Evolutionary conservation across 106 monocot species (phyloP).

Genomic region (Phalaenopsis aphrodite): DNA sequence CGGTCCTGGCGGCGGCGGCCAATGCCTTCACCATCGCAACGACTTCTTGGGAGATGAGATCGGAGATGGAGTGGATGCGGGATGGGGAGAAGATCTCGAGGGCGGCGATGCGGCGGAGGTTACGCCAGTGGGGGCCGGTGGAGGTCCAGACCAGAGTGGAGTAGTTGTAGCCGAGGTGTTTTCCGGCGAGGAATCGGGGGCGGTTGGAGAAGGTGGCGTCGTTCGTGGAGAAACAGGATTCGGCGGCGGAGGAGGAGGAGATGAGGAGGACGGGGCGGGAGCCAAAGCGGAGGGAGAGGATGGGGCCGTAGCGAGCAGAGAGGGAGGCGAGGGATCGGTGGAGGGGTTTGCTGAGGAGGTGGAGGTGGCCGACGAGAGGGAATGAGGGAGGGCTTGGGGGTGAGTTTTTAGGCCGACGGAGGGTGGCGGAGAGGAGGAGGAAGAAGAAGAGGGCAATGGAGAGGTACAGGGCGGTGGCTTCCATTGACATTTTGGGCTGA

Average conservation of each 20-base stretch:
- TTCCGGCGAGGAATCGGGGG: constrained; percentile 16
- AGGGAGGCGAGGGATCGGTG: constrained; percentile 31
- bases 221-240: constrained; percentile 40
- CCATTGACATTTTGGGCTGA: too few species aligned
- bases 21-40: constrained; percentile 11
- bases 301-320: constrained; percentile 27
- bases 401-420: too few species aligned
- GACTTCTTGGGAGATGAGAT: constrained; percentile 20
- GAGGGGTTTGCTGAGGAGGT: constrained; percentile 24
- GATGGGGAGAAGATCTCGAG: constrained; percentile 37
- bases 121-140: constrained; percentile 56
- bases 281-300: constrained; percentile 48
- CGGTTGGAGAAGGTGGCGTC: constrained; percentile 56
- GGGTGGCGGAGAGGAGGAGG: too few species aligned
- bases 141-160: constrained; percentile 24
- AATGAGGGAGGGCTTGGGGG: too few species aligned
- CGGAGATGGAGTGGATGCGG: constrained; percentile 18
- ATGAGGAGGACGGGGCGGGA: constrained; percentile 46
- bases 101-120: constrained; percentile 38
- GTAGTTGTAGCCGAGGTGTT: constrained; percentile 26
- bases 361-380: too few species aligned
- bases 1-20: background rate
- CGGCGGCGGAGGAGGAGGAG: constrained; percentile 28
- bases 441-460: too few species aligned
- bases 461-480: too few species aligned